Base-by-base conservation (phyloP, 148 eudicot genomes). In the Rhododendron simsii region DNA sequence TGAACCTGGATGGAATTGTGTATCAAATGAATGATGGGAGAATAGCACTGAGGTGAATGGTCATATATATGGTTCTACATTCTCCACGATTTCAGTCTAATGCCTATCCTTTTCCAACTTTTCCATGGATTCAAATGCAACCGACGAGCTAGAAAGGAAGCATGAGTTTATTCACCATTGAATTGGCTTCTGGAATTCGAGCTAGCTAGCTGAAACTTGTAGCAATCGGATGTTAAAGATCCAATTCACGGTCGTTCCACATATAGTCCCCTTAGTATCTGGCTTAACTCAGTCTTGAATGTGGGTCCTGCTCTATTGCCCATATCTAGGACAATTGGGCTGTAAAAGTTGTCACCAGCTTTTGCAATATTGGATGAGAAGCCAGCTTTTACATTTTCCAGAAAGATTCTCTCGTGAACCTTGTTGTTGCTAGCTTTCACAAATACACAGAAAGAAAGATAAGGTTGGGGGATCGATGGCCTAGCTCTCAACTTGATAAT, bases 1-100 rank as follows among this genome's bases (percentile, higher is more conserved):
- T 74, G 78, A 74, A 74, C 45, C 78, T 35, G 78, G 78, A 30
- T 33, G 78, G 78, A 74, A 74, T 74, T 30, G 78, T 35, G 45
- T 74, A 15, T 16, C 79, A 37, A 75, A 75, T 75, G n/a, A 35
- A 75, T 39, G 79, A 18, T 37, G 1, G 20, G 41, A 35, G 79
- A 37, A 75, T 37, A 71, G 33, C 16, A 15, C 47, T 18, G 23
- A 37, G 44, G 47, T 37, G 23, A 75, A 10, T 33, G 10, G 45
- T 37, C 79, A 75, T 55, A 4, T 47, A 14, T 4, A 3, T 37
- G 21, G 10, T 14, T 75, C 48, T 75, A 6, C 23, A 35, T 75
- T 37, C 23, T 15, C 15, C 39, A 28, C 6, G 20, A 71, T 37
- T 18, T 37, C 45, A 18, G 79, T 35, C n/a, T 0, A 71, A 71